Evolutionary conservation across 371 early-diverging fungal species (phyloP), one percentile per base, ranked within the genome.

Genomic region (Mortierella sp.): DNA sequence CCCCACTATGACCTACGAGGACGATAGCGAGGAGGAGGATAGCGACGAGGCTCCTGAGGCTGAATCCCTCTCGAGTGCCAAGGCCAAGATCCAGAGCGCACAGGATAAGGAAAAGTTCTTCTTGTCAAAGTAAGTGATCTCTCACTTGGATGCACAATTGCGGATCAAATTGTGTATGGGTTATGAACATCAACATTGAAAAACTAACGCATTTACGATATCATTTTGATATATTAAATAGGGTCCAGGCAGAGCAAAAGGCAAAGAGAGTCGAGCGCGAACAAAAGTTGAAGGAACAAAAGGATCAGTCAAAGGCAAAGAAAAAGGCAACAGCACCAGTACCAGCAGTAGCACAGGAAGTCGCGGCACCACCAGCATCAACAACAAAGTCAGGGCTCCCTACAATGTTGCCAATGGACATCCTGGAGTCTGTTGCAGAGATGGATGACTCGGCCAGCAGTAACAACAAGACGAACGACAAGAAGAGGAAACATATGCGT

Each of bases 211-310:
- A 5, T 14, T 11, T 70, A n/a, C n/a, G 22, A 22, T 31, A 16
- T 37, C 61, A 61, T 22, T n/a, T 37, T 61, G 37, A 61, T 37
- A 19, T 19, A 61, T 16, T 6, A 2, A 34, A 16, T 70, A 83
- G 84, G 44, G 71, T 83, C 5, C 84, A 83, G 16, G 79, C 84
- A 19, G 84, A 83, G 29, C 84, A 83, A 43, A 83, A 83, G 65
- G 76, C 84, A 41, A 83, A 83, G 76, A 64, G 79, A 67, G 64
- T 78, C 9, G 84, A 75, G 48, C 75, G 73, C 9, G 84, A 83
- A n/a, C 70, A 72, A 76, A 79, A 75, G 66, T 41, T 83, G 58
- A 83, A 76, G 76, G 73, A 64, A 50, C 79, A 83, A 26, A 83
- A 83, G 70, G 79, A 83, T 0, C 70, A 76, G 34, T 68, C 84